Percentiles rank a stretch among this genome's conserved stretches.
Conservation (phyloP, 495 filamentous ascomycete species). For the Xylaria bambusicola region DNA sequence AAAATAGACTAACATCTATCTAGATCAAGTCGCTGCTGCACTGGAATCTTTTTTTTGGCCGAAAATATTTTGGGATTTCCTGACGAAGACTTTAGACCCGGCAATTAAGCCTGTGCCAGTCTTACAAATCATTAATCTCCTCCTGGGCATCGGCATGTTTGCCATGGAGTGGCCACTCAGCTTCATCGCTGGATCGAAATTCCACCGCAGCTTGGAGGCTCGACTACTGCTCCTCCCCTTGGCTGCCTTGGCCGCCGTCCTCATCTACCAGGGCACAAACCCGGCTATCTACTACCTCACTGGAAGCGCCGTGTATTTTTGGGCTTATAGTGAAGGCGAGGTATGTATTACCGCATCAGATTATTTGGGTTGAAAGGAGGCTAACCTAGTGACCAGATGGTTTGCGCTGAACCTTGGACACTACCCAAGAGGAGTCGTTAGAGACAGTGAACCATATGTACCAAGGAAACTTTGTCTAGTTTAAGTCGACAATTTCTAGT, state of each 20-base stretch:
- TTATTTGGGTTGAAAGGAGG: neutral
- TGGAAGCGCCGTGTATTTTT: slow-evolving; percentile 87
- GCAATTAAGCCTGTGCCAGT: slow-evolving; percentile 86
- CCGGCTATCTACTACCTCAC: slow-evolving; percentile 90
- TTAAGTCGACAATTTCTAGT: too few relatives aligned
- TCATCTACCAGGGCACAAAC: slow-evolving; percentile 93
- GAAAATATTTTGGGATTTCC: slow-evolving; percentile 97
- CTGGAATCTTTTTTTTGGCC: slow-evolving; percentile 96
- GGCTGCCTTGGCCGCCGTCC: slow-evolving; percentile 66
- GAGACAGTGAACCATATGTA: too few relatives aligned
- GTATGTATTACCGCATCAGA: slow-evolving; percentile 46
- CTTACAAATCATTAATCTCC: slow-evolving; percentile 92
- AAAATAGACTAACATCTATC: slow-evolving; percentile 32
- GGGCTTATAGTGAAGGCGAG: slow-evolving; percentile 97
- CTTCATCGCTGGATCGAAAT: slow-evolving; percentile 61
- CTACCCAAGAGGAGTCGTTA: slow-evolving; percentile 48
- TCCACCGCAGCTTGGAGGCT: slow-evolving; percentile 87
- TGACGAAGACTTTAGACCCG: slow-evolving; percentile 84
- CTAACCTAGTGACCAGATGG: slow-evolving; percentile 37
- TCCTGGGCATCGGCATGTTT: slow-evolving; percentile 77
- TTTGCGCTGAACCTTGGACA: slow-evolving; percentile 55
- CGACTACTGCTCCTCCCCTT: slow-evolving; percentile 84
- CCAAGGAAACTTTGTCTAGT: too few relatives aligned
- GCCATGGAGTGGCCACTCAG: slow-evolving; percentile 90
- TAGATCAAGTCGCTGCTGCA: slow-evolving; percentile 84